Conservation (phyloP, 2,329 filamentous ascomycete species). For the Sporothrix schenckii region DNA sequence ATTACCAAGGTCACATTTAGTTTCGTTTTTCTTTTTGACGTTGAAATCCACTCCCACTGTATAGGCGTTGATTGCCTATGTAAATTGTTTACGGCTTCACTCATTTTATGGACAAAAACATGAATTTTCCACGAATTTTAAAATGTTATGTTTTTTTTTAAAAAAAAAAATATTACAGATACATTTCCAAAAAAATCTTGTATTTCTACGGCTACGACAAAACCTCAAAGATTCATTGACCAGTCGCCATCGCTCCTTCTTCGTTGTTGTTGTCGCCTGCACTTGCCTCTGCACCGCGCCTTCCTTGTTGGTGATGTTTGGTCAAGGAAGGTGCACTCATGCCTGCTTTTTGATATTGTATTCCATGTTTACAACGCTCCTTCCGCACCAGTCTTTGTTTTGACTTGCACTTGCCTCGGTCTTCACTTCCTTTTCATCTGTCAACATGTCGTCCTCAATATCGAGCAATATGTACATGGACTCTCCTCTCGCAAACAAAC, state of each 20-base stretch:
- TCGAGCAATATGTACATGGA: neutral
- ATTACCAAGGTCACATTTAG: neutral
- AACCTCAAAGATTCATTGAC: neutral
- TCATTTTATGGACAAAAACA: neutral
- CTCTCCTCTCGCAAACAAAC: neutral
- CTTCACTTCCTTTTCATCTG: neutral
- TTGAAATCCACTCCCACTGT: neutral
- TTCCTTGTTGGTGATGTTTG: neutral
- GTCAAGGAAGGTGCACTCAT: neutral
- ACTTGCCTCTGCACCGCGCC: neutral
- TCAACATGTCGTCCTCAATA: neutral
- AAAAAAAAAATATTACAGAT: neutral
- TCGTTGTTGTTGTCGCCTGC: neutral
- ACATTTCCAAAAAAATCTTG: no score
- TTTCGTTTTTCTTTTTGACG: neutral
- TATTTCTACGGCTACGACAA: no score
- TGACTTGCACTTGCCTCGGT: neutral
- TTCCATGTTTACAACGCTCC: neutral
- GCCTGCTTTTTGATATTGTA: neutral
- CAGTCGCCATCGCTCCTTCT: neutral
- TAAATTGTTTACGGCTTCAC: no score
- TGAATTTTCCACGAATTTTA: neutral
- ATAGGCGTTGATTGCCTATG: no score
- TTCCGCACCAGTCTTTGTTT: neutral
- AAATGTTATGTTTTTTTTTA: neutral